Conservation (phyloP, 805 yeast species). For the Ogataea corticis region DNA sequence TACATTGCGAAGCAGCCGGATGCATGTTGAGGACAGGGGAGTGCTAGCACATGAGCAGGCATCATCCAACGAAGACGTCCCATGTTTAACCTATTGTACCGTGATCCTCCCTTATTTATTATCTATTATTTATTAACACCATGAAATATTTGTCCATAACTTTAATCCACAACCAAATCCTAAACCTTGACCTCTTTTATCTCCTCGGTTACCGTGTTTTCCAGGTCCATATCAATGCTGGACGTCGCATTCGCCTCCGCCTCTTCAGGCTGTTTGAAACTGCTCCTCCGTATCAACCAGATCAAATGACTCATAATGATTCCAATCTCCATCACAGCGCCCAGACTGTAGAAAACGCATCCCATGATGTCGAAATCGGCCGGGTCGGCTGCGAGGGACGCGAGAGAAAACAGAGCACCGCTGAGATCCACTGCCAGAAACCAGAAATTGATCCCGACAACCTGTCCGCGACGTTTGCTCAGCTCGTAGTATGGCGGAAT, state of each 20-base stretch:
- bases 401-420: constrained; percentile 65
- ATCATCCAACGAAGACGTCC: too few relatives aligned
- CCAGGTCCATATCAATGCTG: not conserved
- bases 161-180: too few relatives aligned
- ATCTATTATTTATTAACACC: not conserved
- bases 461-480: constrained; percentile 51
- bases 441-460: constrained; percentile 54
- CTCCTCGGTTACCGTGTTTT: too few relatives aligned
- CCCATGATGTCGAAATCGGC: constrained; percentile 75
- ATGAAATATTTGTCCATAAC: not conserved
- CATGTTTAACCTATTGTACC: too few relatives aligned
- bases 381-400: constrained; percentile 51
- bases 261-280: not conserved
- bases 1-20: constrained; percentile 72
- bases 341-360: constrained; percentile 69
- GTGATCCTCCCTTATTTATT: constrained; percentile 1
- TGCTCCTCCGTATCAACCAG: constrained; percentile 44
- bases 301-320: constrained; percentile 67
- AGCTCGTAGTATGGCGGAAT: constrained; percentile 59
- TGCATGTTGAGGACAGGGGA: constrained; percentile 28
- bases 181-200: not conserved
- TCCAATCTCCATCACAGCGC: constrained; percentile 75
- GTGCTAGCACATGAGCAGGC: too few relatives aligned
- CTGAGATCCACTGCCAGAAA: constrained; percentile 50
- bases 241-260: not conserved